Percentiles rank a stretch among this genome's conserved stretches.
Evolutionary conservation across 2,329 filamentous ascomycete species (phyloP).

Genomic region (Canariomyces notabilis): DNA sequence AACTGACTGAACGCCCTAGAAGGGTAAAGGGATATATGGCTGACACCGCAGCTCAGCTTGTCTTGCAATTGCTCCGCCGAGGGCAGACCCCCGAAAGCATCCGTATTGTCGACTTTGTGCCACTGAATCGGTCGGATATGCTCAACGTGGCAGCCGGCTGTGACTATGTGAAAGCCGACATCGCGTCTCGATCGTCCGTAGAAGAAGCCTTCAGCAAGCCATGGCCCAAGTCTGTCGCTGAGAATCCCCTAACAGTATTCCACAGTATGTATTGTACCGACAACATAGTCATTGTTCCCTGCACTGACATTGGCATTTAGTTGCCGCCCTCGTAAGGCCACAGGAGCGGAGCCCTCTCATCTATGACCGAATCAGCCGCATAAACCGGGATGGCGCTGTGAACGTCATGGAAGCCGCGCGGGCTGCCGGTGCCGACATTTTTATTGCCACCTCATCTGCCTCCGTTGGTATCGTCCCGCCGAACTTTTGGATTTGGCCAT

Average conservation of each 20-base stretch:
- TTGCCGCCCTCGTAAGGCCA: constrained; percentile 49
- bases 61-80: constrained; percentile 47
- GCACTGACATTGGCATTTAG: neutral
- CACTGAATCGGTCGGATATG: constrained; percentile 40
- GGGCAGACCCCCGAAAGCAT: constrained; percentile 47
- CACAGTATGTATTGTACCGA: constrained; percentile 33
- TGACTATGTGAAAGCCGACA: constrained; percentile 44
- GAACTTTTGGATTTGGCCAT: constrained; percentile 40
- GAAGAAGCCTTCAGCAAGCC: constrained; percentile 41
- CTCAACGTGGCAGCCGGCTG: constrained; percentile 34
- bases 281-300: neutral
- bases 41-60: constrained; percentile 27
- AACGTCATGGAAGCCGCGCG: constrained; percentile 45
- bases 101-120: constrained; percentile 48
- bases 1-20: too few relatives aligned
- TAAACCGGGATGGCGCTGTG: constrained; percentile 47
- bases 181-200: constrained; percentile 42
- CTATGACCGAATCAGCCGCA: constrained; percentile 41
- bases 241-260: constrained; percentile 50
- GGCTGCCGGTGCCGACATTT: constrained; percentile 41
- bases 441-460: constrained; percentile 50
- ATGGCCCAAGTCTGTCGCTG: constrained; percentile 40
- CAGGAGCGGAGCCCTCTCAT: constrained; percentile 42
- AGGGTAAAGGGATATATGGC: neutral
- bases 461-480: constrained; percentile 40